A percentile compares a stretch with the other conserved stretches of the same genome.
These are phyloP conservation scores for Psilocybe tampanensis DNA, from an alignment of 768 basidiomycete species.

Conservation along the genomic window DNA sequence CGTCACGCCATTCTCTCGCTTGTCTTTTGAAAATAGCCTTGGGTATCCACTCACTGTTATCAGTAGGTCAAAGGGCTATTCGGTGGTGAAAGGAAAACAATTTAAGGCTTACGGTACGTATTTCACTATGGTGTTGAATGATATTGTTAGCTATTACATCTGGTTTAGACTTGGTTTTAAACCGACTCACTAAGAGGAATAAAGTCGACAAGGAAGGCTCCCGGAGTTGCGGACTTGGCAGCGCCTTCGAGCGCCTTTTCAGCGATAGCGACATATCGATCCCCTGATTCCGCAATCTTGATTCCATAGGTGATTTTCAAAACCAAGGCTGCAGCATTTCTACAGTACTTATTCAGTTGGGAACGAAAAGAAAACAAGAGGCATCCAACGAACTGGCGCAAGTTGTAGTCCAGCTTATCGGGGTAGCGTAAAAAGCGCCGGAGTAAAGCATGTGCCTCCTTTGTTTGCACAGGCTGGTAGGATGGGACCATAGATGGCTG, in stretches of 20 bases:
- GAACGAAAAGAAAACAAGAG: neutral
- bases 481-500: slow-evolving; percentile 41
- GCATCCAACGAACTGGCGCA: slow-evolving; percentile 45
- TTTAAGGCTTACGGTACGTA: slow-evolving; percentile 41
- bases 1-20: slow-evolving; percentile 48
- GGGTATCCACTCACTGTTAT: slow-evolving; percentile 47
- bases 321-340: slow-evolving; percentile 52
- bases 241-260: slow-evolving; percentile 54
- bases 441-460: slow-evolving; percentile 47
- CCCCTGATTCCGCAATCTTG: slow-evolving; percentile 40
- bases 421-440: slow-evolving; percentile 44
- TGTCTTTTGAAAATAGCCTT: slow-evolving; percentile 53
- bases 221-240: slow-evolving; percentile 51
- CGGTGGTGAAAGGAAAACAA: neutral
- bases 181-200: slow-evolving; percentile 26
- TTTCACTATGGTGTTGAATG: slow-evolving; percentile 42
- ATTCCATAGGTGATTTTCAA: slow-evolving; percentile 59
- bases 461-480: slow-evolving; percentile 47
- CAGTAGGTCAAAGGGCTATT: neutral
- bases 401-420: slow-evolving; percentile 46
- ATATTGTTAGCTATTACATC: too few species aligned
- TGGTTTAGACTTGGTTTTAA: too few species aligned
- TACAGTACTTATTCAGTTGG: slow-evolving; percentile 19
- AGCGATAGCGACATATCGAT: slow-evolving; percentile 51
- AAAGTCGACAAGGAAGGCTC: slow-evolving; percentile 50